These are phyloP conservation scores for Cladorrhinum samala DNA, from an alignment of 495 filamentous ascomycete species.

Conservation along the genomic window DNA sequence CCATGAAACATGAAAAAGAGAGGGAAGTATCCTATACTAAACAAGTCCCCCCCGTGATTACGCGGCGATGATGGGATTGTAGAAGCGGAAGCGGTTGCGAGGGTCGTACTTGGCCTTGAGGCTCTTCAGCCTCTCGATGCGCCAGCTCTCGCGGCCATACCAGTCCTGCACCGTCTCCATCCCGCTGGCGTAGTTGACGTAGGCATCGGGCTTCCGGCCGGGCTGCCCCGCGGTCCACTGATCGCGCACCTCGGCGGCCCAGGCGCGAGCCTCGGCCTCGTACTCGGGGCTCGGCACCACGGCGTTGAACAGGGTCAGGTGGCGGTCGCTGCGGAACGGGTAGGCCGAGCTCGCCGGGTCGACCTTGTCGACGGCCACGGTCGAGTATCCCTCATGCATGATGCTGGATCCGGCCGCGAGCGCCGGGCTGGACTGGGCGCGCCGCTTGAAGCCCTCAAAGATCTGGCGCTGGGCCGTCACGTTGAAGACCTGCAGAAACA, in stretches of 20 bases:
- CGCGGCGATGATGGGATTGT: slow-evolving; percentile 27
- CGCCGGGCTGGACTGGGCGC: slow-evolving; percentile 7
- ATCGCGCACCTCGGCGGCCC: slow-evolving; percentile 2
- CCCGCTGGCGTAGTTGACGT: slow-evolving; percentile 45
- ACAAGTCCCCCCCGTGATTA: neutral
- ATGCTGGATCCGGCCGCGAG: slow-evolving; percentile 16
- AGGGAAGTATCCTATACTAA: too few relatives aligned
- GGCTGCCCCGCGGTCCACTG: slow-evolving; percentile 6
- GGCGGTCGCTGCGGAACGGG: slow-evolving; percentile 27
- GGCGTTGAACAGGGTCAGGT: slow-evolving; percentile 5
- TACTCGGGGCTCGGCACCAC: neutral
- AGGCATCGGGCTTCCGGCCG: slow-evolving; percentile 12
- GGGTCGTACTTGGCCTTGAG: slow-evolving; percentile 41
- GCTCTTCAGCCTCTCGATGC: slow-evolving; percentile 31
- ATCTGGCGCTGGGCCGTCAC: slow-evolving; percentile 16
- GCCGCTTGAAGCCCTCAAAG: slow-evolving; percentile 15
- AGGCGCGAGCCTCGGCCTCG: slow-evolving; percentile 1
- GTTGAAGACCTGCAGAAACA: slow-evolving; percentile 16
- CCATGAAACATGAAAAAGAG: too few relatives aligned
- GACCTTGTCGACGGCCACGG: slow-evolving; percentile 23
- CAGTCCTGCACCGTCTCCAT: slow-evolving; percentile 30
- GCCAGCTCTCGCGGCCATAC: slow-evolving; percentile 44
- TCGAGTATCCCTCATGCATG: slow-evolving; percentile 38
- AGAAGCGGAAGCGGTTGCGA: slow-evolving; percentile 34
- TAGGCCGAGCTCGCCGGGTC: slow-evolving; percentile 30